Percentiles rank a stretch among this genome's conserved stretches.
phyloP scores from a whole-genome alignment of 306 rosid genomes.

The Pyrus bretschneideri region DNA sequence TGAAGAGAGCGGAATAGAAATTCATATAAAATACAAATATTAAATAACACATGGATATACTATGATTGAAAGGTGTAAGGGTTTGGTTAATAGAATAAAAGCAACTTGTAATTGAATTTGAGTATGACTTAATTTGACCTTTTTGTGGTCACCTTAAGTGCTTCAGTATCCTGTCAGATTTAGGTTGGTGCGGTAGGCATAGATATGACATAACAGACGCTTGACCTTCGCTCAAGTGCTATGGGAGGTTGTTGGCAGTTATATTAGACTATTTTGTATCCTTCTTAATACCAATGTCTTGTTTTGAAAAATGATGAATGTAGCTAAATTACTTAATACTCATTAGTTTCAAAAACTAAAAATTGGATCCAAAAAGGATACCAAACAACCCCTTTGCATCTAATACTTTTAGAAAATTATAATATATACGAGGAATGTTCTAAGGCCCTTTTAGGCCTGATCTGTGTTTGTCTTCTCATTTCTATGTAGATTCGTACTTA shows the following conservation, averaged over 20 bases:
- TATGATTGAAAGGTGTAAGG: not conserved
- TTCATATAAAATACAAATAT: not conserved
- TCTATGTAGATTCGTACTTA: conserved; percentile 69
- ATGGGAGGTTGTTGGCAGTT: not conserved
- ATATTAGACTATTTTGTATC: not conserved
- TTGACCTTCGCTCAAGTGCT: not conserved
- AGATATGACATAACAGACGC: not conserved
- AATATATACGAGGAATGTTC: not conserved
- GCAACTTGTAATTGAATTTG: not conserved
- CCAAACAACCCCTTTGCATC: not conserved
- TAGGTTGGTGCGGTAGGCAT: not conserved
- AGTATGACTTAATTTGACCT: not conserved
- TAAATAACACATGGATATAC: not conserved
- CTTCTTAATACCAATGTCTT: too few relatives aligned
- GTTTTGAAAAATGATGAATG: too few relatives aligned
- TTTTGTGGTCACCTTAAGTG: not conserved
- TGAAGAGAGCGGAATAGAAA: not conserved
- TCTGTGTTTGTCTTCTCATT: conserved; percentile 15
- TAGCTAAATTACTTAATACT: too few relatives aligned
- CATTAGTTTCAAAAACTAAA: too few relatives aligned
- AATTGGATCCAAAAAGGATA: too few relatives aligned
- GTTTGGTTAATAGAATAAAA: not conserved
- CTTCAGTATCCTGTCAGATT: not conserved
- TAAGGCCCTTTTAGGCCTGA: conserved; percentile 7
- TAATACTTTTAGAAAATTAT: not conserved